Percentiles rank a stretch among this genome's conserved stretches.
phyloP scores from a whole-genome alignment of 2,329 filamentous ascomycete genomes.

The Ophiostoma sp. region DNA sequence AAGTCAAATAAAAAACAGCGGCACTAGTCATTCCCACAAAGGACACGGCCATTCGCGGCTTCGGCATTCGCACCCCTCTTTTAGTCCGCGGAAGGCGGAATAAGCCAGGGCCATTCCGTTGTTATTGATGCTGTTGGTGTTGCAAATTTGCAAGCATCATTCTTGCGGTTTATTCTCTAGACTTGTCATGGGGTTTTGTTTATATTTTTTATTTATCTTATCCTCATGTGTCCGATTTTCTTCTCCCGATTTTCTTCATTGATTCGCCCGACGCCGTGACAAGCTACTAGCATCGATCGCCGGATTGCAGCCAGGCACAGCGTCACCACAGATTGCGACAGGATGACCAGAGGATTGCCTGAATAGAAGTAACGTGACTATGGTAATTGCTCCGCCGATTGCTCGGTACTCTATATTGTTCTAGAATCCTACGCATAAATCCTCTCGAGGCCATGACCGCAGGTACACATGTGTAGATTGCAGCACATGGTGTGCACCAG shows the following conservation, averaged over 20 bases:
- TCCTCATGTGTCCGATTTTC: too few relatives aligned
- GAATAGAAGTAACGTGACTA: neutral
- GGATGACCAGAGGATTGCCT: too few relatives aligned
- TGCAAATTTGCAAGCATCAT: neutral
- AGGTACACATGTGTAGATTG: conserved; percentile 13
- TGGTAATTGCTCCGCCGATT: neutral
- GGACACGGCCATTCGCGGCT: conserved; percentile 16
- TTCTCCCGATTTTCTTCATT: too few relatives aligned
- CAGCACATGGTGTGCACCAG: neutral
- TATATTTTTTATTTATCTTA: neutral
- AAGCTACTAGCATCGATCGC: neutral
- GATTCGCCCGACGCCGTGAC: neutral
- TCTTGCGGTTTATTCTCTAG: neutral
- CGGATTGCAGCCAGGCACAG: neutral
- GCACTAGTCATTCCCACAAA: neutral
- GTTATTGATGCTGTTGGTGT: too few relatives aligned
- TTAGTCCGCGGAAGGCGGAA: neutral
- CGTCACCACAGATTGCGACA: too few relatives aligned
- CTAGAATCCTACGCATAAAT: neutral
- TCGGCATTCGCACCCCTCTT: conserved; percentile 21
- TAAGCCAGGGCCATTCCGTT: neutral
- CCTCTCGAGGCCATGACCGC: neutral
- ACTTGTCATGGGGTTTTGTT: neutral
- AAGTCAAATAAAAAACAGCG: neutral
- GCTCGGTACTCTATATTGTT: neutral